phyloP scores from a whole-genome alignment of 225 moss, liverwort and hornwort species.

The Pseudoscleropodium purum region DNA sequence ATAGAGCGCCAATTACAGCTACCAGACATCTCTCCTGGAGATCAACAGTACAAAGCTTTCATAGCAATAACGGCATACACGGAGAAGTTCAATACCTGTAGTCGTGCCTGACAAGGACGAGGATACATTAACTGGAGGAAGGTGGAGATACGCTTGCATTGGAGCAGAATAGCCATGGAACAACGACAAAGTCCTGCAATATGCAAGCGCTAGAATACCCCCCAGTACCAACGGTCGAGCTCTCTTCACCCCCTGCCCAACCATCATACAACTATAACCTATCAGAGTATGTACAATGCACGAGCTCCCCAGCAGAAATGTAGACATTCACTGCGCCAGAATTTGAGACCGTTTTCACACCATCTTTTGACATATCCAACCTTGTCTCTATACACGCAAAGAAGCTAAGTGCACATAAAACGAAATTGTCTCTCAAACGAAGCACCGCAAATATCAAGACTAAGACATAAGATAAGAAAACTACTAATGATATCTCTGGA shows the following conservation, averaged over 20 bases:
- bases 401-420: background rate
- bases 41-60: background rate
- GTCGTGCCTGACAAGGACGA: background rate
- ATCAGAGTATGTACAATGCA: background rate
- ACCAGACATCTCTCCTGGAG: background rate
- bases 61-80: background rate
- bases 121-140: conserved; percentile 38
- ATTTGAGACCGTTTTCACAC: background rate
- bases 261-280: background rate
- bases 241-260: conserved; percentile 43
- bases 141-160: conserved; percentile 69
- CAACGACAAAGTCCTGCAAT: conserved; percentile 75
- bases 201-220: conserved; percentile 64
- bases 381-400: background rate
- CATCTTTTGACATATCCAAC: background rate
- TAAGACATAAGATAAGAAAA: background rate
- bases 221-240: conserved; percentile 61
- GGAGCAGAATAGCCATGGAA: conserved; percentile 93
- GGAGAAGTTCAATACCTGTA: conserved; percentile 6
- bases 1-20: background rate
- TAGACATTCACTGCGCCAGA: background rate
- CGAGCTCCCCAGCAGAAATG: background rate
- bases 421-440: background rate
- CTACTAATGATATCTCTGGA: background rate
- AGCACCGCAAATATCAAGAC: background rate